Conservation (phyloP, 176 grass and related monocot species). For the Musa beccarii region DNA sequence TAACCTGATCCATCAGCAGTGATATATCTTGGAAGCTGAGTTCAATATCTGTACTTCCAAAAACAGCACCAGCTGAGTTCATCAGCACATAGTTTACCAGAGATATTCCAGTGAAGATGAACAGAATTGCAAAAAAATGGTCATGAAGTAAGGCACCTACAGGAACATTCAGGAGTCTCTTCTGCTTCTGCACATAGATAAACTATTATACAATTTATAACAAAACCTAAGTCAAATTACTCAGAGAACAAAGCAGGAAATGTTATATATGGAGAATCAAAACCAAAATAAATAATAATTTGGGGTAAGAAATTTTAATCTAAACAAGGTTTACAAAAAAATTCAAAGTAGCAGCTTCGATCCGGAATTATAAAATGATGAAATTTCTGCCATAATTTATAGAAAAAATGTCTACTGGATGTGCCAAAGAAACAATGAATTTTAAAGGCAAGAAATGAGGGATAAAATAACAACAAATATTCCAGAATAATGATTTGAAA, state of each 20-base stretch:
- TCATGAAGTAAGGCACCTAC: slow-evolving; percentile 81
- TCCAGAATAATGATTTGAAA: too few species aligned
- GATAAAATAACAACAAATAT: too few species aligned
- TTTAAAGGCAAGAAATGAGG: too few species aligned
- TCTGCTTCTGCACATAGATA: slow-evolving; percentile 67
- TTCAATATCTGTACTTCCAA: slow-evolving; percentile 60
- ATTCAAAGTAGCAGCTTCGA: too few species aligned
- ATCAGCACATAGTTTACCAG: slow-evolving; percentile 87
- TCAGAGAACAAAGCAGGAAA: neutral
- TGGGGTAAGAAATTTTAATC: slow-evolving; percentile 13
- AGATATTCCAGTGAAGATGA: slow-evolving; percentile 93
- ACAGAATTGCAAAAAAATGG: slow-evolving; percentile 83
- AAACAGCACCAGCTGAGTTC: slow-evolving; percentile 79
- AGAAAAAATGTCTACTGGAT: too few species aligned
- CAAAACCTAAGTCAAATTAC: neutral
- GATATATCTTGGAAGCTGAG: slow-evolving; percentile 82
- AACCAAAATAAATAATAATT: neutral
- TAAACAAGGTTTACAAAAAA: neutral
- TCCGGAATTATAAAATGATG: too few species aligned
- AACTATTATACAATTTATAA: too few species aligned
- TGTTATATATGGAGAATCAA: neutral
- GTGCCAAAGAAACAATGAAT: too few species aligned
- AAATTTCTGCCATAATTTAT: too few species aligned
- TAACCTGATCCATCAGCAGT: slow-evolving; percentile 93
- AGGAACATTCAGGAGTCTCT: slow-evolving; percentile 31